These are phyloP conservation scores for Cladophialophora carrionii DNA, from an alignment of 2,329 filamentous ascomycete species.

Conservation along the genomic window DNA sequence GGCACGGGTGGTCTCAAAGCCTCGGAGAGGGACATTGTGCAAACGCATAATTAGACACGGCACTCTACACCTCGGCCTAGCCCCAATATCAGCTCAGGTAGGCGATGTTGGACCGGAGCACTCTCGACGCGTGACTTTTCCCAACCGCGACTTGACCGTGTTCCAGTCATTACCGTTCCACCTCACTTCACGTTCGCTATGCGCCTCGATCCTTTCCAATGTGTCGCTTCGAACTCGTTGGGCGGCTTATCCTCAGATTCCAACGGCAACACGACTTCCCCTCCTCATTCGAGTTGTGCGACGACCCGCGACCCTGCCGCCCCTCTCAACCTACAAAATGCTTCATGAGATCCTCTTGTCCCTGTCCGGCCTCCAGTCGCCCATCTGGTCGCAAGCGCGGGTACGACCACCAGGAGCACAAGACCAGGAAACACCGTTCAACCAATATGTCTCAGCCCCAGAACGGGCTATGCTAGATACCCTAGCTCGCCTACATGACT, in stretches of 20 bases:
- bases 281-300: slow-evolving; percentile 19
- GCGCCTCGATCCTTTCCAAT: slow-evolving; percentile 41
- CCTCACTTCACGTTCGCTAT: slow-evolving; percentile 20
- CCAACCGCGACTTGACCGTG: slow-evolving; percentile 19
- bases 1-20: not conserved
- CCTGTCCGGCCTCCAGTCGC: slow-evolving; percentile 89
- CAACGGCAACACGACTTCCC: slow-evolving; percentile 41
- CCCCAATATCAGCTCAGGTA: not conserved
- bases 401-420: slow-evolving; percentile 45
- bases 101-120: not conserved
- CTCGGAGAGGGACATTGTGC: not conserved
- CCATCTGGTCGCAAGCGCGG: slow-evolving; percentile 63
- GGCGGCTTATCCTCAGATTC: slow-evolving; percentile 49
- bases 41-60: not conserved
- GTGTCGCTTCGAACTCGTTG: slow-evolving; percentile 54
- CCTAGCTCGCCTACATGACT: slow-evolving; percentile 73
- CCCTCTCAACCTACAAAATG: slow-evolving; percentile 60
- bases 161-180: not conserved
- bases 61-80: not conserved
- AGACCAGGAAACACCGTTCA: slow-evolving; percentile 56
- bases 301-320: slow-evolving; percentile 25
- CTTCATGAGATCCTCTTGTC: slow-evolving; percentile 98
- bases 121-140: slow-evolving; percentile 6
- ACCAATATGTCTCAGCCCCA: slow-evolving; percentile 65
- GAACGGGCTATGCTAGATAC: slow-evolving; percentile 80